phyloP scores from a whole-genome alignment of 192 early-diverging fungal species.

The Backusella tarrabulga region DNA sequence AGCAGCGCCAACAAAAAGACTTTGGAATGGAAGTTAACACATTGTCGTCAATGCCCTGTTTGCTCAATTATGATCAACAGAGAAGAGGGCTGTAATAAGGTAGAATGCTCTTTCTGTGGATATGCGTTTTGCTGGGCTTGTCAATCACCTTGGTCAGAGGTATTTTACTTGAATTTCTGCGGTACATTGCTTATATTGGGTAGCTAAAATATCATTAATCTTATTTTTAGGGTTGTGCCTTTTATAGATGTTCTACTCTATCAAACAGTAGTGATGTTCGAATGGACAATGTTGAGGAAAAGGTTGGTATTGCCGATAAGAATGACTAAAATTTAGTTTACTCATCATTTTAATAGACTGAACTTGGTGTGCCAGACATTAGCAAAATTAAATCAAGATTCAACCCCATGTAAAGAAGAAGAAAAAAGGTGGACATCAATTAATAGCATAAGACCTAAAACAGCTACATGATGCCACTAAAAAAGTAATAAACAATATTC shows the following conservation, averaged over 20 bases:
- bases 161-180: not conserved
- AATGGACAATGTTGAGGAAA: not conserved
- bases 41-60: conserved; percentile 55
- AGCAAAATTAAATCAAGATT: not conserved
- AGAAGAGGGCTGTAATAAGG: conserved; percentile 70
- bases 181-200: too few species aligned
- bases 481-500: not conserved
- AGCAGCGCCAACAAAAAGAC: not conserved
- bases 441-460: not conserved
- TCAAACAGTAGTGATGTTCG: not conserved
- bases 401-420: not conserved
- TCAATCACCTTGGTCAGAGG: conserved; percentile 53
- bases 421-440: not conserved
- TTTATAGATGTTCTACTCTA: conserved; percentile 45
- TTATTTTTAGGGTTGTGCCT: conserved; percentile 49
- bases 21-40: not conserved
- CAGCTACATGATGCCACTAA: not conserved
- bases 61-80: conserved; percentile 62
- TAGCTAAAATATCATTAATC: not conserved
- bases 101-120: conserved; percentile 63
- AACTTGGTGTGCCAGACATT: conserved; percentile 4
- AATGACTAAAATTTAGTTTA: not conserved
- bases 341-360: not conserved
- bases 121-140: conserved; percentile 64
- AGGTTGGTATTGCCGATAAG: not conserved